Evolutionary conservation across 164 flowering plant genomes (phyloP).

Genomic region (Kalanchoe fedtschenkoi): DNA sequence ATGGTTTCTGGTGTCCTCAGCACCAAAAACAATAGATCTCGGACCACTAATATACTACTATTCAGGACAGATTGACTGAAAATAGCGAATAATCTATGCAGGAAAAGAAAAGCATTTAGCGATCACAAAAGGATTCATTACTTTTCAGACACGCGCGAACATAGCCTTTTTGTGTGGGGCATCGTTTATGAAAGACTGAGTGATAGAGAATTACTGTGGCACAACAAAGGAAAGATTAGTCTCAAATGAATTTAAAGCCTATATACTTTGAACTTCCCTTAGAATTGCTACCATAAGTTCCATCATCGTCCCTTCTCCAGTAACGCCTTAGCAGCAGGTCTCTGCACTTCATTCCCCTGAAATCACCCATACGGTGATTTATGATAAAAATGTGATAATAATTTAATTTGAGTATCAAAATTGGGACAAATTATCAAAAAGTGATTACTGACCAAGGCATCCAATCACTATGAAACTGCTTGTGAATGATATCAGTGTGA

Average conservation of each 20-base stretch:
- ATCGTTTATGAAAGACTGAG: constrained; percentile 67
- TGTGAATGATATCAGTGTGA: constrained; percentile 80
- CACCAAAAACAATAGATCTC: not conserved
- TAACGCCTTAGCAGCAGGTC: constrained; percentile 71
- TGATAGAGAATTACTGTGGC: constrained; percentile 78
- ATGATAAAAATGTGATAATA: constrained; percentile 4
- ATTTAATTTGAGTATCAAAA: constrained; percentile 1
- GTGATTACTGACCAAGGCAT: constrained; percentile 55
- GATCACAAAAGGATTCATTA: constrained; percentile 56
- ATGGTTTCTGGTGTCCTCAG: not conserved
- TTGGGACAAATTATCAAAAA: constrained; percentile 2
- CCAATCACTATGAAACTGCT: constrained; percentile 58
- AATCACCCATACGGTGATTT: constrained; percentile 8
- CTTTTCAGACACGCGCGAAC: constrained; percentile 95
- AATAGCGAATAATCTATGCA: not conserved
- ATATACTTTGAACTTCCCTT: not conserved
- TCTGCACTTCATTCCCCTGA: constrained; percentile 84
- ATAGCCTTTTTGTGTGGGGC: constrained; percentile 51
- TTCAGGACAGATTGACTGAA: not conserved
- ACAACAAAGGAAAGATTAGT: constrained; percentile 10
- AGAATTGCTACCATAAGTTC: constrained; percentile 70
- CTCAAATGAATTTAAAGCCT: not conserved
- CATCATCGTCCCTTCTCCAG: constrained; percentile 97
- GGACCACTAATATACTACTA: not conserved
- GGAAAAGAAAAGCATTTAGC: not conserved